Percentiles rank a stretch among this genome's conserved stretches.
phyloP scores from a whole-genome alignment of 305 asterid genomes.

The Solanum hybrid region DNA sequence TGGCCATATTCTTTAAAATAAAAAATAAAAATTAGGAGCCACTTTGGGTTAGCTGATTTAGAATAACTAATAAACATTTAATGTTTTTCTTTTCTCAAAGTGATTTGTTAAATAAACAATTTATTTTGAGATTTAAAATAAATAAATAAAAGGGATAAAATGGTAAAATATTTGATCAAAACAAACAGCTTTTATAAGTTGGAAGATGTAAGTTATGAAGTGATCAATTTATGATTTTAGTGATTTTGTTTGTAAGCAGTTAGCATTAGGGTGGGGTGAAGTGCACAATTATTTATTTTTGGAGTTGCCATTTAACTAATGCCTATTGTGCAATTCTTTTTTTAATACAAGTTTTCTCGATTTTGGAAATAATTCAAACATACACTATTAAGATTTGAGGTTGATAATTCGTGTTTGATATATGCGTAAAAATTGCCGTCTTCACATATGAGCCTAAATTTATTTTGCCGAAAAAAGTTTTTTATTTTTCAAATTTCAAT shows the following conservation, averaged over 20 bases:
- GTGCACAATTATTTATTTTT: not conserved
- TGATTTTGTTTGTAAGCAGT: not conserved
- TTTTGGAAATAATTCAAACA: not conserved
- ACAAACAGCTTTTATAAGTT: not conserved
- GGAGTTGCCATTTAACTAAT: too few relatives aligned
- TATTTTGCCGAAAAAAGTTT: not conserved
- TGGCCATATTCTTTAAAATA: not conserved
- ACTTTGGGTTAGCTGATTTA: not conserved
- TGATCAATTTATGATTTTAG: not conserved
- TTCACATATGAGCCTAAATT: not conserved
- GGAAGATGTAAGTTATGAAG: not conserved
- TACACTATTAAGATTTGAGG: not conserved
- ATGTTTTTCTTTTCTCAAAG: not conserved
- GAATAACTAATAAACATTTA: not conserved
- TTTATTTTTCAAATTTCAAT: too few relatives aligned
- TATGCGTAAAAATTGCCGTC: not conserved
- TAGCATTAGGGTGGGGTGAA: not conserved
- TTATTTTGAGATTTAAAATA: not conserved
- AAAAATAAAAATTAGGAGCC: not conserved
- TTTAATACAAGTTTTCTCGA: not conserved
- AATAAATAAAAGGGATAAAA: not conserved
- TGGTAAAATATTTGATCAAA: not conserved
- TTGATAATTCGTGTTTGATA: not conserved
- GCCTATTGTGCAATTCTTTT: not conserved
- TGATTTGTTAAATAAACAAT: not conserved